These are phyloP conservation scores for Cryptomeria japonica DNA, from an alignment of 75 land plant species.

Conservation along the genomic window DNA sequence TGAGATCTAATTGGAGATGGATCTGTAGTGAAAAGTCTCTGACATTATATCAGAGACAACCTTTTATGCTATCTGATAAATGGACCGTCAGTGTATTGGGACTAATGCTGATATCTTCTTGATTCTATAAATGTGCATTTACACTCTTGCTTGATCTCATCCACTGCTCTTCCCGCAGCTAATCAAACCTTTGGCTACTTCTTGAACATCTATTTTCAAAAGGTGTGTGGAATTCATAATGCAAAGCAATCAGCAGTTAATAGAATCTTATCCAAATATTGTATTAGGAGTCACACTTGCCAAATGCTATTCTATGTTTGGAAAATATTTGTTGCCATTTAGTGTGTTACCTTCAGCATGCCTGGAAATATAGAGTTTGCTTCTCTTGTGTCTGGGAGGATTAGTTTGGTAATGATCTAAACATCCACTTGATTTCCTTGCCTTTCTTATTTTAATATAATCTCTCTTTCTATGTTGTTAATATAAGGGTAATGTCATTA, in stretches of 20 bases:
- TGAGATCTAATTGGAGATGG: neutral
- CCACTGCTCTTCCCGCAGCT: neutral
- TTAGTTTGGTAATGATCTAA: neutral
- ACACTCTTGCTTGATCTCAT: neutral
- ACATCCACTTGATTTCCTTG: neutral
- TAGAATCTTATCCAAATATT: neutral
- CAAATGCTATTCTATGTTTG: neutral
- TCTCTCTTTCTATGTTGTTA: constrained; percentile 10
- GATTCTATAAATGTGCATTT: neutral
- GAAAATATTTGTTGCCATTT: neutral
- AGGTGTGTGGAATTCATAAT: neutral
- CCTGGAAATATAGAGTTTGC: neutral
- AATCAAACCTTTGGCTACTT: neutral
- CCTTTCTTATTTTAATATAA: neutral
- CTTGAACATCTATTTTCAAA: neutral
- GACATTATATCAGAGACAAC: neutral
- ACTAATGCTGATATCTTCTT: neutral
- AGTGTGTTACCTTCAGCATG: neutral
- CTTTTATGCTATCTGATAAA: too few relatives aligned
- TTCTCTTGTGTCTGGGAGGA: neutral
- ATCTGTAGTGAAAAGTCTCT: neutral
- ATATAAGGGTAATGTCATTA: constrained; percentile 77
- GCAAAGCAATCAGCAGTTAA: neutral
- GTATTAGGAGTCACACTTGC: neutral
- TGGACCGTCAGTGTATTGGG: neutral